Evolutionary conservation across 176 grass and related monocot species (phyloP).

Genomic region (Triticum monococcum): DNA sequence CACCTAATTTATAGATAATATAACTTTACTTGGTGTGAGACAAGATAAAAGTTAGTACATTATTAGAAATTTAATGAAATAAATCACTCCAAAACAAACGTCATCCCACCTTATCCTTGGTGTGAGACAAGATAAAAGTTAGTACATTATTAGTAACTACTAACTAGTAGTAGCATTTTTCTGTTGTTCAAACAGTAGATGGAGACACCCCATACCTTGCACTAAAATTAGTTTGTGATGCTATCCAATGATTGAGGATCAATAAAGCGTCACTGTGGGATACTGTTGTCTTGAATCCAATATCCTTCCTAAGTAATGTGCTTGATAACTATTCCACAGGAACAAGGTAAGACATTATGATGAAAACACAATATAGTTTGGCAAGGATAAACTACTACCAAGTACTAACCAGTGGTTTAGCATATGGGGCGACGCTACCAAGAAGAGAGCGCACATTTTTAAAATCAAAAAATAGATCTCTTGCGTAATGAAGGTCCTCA

Average conservation of each 20-base stretch:
- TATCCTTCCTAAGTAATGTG: slow-evolving; percentile 48
- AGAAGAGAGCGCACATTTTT: slow-evolving; percentile 46
- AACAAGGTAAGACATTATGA: not conserved
- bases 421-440: slow-evolving; percentile 53
- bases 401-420: slow-evolving; percentile 48
- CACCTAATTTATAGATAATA: not conserved
- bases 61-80: not conserved
- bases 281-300: slow-evolving; percentile 59
- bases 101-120: not conserved
- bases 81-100: not conserved
- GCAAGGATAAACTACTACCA: slow-evolving; percentile 21
- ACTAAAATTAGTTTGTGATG: slow-evolving; percentile 46
- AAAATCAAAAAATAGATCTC: slow-evolving; percentile 56
- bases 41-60: too few species aligned
- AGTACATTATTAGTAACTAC: not conserved
- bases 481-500: slow-evolving; percentile 50
- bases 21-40: not conserved
- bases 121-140: not conserved
- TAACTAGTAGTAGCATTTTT: not conserved
- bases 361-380: slow-evolving; percentile 6
- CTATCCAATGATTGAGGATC: slow-evolving; percentile 51
- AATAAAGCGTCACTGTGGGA: slow-evolving; percentile 40
- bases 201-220: slow-evolving; percentile 29
- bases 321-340: slow-evolving; percentile 17
- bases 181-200: not conserved